These are phyloP conservation scores for Trypanosoma platydactyli DNA, from an alignment of 208 protist species.

Conservation along the genomic window DNA sequence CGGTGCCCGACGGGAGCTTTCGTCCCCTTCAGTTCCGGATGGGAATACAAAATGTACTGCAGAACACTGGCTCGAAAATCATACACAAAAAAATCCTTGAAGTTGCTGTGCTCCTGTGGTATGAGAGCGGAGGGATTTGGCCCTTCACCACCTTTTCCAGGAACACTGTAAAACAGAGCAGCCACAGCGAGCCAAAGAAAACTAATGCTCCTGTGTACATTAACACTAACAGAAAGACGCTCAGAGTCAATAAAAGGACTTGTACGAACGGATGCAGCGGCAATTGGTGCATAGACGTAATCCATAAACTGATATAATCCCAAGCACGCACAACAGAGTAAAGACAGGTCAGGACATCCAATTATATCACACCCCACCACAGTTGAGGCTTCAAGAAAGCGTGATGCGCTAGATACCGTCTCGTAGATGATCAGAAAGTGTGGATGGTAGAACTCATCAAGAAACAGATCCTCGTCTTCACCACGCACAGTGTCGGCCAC, in stretches of 20 bases:
- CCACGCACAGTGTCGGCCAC: not conserved
- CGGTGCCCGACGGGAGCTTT: conserved; percentile 12
- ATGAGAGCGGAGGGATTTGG: conserved; percentile 47
- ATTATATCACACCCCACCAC: conserved; percentile 20
- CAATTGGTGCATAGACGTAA: conserved; percentile 59
- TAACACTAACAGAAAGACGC: conserved; percentile 79
- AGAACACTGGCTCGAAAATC: conserved; percentile 75
- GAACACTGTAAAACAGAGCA: conserved; percentile 60
- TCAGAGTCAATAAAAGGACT: conserved; percentile 69
- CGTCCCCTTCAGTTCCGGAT: conserved; percentile 6
- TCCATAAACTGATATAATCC: conserved; percentile 89
- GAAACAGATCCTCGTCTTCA: conserved; percentile 23
- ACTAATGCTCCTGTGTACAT: conserved; percentile 78
- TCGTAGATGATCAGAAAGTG: conserved; percentile 79
- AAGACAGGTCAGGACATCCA: conserved; percentile 32
- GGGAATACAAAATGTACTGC: conserved; percentile 42
- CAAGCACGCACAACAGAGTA: conserved; percentile 77
- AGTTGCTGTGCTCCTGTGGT: conserved; percentile 80
- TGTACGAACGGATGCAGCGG: conserved; percentile 61
- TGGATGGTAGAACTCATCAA: conserved; percentile 61
- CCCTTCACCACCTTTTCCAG: conserved; percentile 23
- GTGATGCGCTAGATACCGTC: conserved; percentile 47
- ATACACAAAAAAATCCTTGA: conserved; percentile 90
- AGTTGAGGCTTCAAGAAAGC: conserved; percentile 38
- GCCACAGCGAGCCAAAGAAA: conserved; percentile 82